Percentiles rank a stretch among this genome's conserved stretches.
Conservation (phyloP, 2,329 filamentous ascomycete species). For the Aspergillus glaucus region DNA sequence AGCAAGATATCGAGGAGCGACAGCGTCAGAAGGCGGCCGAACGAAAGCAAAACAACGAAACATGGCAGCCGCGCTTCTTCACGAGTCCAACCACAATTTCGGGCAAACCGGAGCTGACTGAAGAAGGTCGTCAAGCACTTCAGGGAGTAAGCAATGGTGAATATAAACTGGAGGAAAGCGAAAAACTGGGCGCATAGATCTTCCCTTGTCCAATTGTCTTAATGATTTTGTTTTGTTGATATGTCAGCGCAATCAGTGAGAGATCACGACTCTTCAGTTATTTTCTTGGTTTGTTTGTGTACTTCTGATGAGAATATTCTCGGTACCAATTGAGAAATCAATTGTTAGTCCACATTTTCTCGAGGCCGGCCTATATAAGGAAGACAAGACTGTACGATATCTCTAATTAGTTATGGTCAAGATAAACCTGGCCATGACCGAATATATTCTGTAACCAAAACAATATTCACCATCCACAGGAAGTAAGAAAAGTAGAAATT, state of each 20-base stretch:
- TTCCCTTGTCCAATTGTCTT: not conserved
- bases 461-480: too few species aligned
- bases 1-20: slow-evolving; percentile 84
- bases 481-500: not conserved
- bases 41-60: slow-evolving; percentile 61
- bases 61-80: slow-evolving; percentile 89
- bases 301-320: not conserved
- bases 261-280: slow-evolving; percentile 4
- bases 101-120: slow-evolving; percentile 57
- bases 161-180: slow-evolving; percentile 43
- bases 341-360: not conserved
- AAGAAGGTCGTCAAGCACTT: slow-evolving; percentile 55
- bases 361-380: too few species aligned
- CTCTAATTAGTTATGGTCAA: not conserved
- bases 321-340: too few species aligned
- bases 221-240: slow-evolving; percentile 5
- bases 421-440: too few species aligned
- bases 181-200: slow-evolving; percentile 27
- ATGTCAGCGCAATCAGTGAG: slow-evolving; percentile 21
- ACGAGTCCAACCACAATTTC: slow-evolving; percentile 53
- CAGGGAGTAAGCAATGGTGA: slow-evolving; percentile 49
- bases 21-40: slow-evolving; percentile 81
- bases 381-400: not conserved
- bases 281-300: not conserved
- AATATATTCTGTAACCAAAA: too few species aligned